Conservation (phyloP, 306 rosid genomes). For the Adenanthera pavonina region DNA sequence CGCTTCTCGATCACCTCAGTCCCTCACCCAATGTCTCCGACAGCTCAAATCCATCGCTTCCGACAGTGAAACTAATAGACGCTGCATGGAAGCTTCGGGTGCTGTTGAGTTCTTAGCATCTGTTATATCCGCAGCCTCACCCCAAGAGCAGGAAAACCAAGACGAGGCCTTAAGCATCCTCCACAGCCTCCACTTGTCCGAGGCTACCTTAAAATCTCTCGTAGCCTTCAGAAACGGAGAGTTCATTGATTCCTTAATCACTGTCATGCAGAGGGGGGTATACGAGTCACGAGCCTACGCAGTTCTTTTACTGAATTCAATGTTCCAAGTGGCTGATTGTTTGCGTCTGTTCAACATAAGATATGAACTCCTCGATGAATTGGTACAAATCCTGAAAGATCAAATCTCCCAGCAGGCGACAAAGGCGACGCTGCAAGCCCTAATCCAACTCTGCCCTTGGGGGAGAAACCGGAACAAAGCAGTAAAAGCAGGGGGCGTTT, state of each 20-base stretch:
- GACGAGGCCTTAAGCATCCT: conserved; percentile 69
- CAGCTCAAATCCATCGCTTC: conserved; percentile 63
- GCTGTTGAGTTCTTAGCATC: conserved; percentile 64
- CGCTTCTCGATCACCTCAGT: too few species aligned
- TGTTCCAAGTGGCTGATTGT: conserved; percentile 44
- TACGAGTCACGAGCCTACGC: conserved; percentile 78
- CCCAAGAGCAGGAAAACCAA: neutral
- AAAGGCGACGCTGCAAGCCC: conserved; percentile 52
- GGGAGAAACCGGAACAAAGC: conserved; percentile 49
- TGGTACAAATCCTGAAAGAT: conserved; percentile 58
- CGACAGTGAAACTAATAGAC: conserved; percentile 61
- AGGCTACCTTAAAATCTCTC: conserved; percentile 44
- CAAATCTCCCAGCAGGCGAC: conserved; percentile 61
- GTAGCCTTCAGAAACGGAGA: conserved; percentile 32
- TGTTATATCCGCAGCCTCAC: conserved; percentile 3
- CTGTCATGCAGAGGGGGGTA: conserved; percentile 53
- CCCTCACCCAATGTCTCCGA: too few species aligned
- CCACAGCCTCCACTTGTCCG: conserved; percentile 53
- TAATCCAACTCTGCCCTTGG: conserved; percentile 54
- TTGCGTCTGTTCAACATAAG: conserved; percentile 24
- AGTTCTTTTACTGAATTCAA: conserved; percentile 57
- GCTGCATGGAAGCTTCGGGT: conserved; percentile 64
- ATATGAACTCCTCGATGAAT: conserved; percentile 48
- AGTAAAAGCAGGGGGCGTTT: too few species aligned
- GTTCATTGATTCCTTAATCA: conserved; percentile 49